phyloP scores from a whole-genome alignment of 345 rosid genomes.

The Noccaea bulbosa region DNA sequence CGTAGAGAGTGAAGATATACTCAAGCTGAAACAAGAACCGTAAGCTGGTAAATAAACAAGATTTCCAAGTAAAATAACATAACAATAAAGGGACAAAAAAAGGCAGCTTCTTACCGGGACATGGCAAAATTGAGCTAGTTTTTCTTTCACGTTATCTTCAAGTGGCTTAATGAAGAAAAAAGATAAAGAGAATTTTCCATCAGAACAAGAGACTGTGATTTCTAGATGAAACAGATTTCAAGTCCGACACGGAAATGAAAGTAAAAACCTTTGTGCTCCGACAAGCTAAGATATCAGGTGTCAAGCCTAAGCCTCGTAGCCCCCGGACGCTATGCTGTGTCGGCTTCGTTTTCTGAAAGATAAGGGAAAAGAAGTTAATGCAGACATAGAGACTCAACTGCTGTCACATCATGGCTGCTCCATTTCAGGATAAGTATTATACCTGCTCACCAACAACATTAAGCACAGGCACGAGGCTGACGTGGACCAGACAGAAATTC shows the following conservation, averaged over 20 bases:
- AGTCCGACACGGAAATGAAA: conserved; percentile 23
- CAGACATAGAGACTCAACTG: conserved; percentile 17
- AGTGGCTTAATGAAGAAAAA: conserved; percentile 56
- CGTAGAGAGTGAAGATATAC: conserved; percentile 75
- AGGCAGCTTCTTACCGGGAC: conserved; percentile 56
- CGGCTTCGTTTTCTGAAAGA: conserved; percentile 90
- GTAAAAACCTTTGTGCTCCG: conserved; percentile 77
- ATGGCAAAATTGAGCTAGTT: conserved; percentile 90
- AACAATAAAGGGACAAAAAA: background rate
- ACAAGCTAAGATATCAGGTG: conserved; percentile 89
- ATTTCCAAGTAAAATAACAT: conserved; percentile 19
- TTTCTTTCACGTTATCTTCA: conserved; percentile 72
- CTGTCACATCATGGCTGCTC: conserved; percentile 26
- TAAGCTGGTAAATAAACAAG: conserved; percentile 24
- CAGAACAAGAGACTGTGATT: conserved; percentile 16
- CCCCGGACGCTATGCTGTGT: conserved; percentile 95
- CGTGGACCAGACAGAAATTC: conserved; percentile 94
- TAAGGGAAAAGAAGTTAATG: conserved; percentile 17
- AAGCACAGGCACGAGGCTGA: conserved; percentile 96
- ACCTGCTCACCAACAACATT: conserved; percentile 99
- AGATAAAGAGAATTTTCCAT: background rate
- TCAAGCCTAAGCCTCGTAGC: conserved; percentile 85
- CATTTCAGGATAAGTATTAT: conserved; percentile 32
- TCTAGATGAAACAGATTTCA: background rate
- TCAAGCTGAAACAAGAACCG: conserved; percentile 56